Evolutionary conservation across 169 alveolate species (phyloP).

Genomic region (Plasmodium adleri): DNA sequence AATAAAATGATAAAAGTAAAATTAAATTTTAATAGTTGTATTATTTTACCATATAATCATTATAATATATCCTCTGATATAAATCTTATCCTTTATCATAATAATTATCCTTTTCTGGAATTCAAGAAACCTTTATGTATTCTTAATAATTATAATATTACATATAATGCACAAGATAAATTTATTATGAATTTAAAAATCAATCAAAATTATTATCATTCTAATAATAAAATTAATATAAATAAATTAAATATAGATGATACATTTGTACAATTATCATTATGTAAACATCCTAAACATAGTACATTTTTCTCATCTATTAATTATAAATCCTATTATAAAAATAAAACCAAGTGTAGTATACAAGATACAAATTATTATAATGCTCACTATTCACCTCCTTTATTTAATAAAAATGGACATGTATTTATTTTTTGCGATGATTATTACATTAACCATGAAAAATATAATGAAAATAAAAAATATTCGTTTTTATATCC

Average conservation of each 20-base stretch:
- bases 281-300: slow-evolving; percentile 51
- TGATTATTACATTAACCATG: not conserved
- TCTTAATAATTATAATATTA: slow-evolving; percentile 12
- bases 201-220: not conserved
- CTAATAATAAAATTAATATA: not conserved
- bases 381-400: slow-evolving; percentile 43
- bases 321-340: slow-evolving; percentile 30
- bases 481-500: not conserved
- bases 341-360: slow-evolving; percentile 15
- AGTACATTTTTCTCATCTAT: slow-evolving; percentile 15
- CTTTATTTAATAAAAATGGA: slow-evolving; percentile 21
- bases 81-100: slow-evolving; percentile 39
- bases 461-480: no score
- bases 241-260: not conserved
- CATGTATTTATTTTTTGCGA: slow-evolving; percentile 33
- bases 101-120: slow-evolving; percentile 38
- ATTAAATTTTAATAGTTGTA: slow-evolving; percentile 25
- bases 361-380: slow-evolving; percentile 1
- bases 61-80: slow-evolving; percentile 8
- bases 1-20: slow-evolving; percentile 17
- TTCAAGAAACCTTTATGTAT: not conserved
- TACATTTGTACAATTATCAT: slow-evolving; percentile 44
- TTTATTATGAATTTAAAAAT: slow-evolving; percentile 18
- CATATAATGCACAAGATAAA: slow-evolving; percentile 45
- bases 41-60: slow-evolving; percentile 56